phyloP scores from a whole-genome alignment of 2,329 filamentous ascomycete species.

The Fusarium sp. region DNA sequence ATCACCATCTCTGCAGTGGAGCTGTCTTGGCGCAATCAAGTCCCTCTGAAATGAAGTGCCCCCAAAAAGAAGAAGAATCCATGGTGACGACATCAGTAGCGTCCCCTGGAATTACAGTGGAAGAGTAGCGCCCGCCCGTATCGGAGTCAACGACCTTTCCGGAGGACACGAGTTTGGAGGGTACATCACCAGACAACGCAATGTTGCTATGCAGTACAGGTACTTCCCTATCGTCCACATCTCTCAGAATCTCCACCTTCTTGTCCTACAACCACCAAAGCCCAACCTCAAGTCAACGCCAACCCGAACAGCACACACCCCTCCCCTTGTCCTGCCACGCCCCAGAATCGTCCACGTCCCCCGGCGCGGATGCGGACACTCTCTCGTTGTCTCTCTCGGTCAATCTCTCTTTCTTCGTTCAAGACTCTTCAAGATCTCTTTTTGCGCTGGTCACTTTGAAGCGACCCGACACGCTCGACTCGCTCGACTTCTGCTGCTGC shows the following conservation, averaged over 20 bases:
- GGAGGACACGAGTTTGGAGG: slow-evolving; percentile 15
- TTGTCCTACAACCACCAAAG: slow-evolving; percentile 28
- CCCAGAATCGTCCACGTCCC: slow-evolving; percentile 42
- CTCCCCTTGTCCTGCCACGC: slow-evolving; percentile 40
- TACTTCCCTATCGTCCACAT: slow-evolving; percentile 13
- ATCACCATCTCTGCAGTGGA: slow-evolving; percentile 31
- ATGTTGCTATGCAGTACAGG: accelerated
- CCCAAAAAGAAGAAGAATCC: not conserved
- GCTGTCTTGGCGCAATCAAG: slow-evolving; percentile 12
- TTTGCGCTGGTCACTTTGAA: slow-evolving; percentile 40
- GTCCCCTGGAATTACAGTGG: slow-evolving; percentile 37
- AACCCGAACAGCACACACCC: slow-evolving; percentile 34
- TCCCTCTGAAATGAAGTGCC: slow-evolving; percentile 21
- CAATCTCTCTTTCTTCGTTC: slow-evolving; percentile 34
- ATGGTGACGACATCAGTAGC: slow-evolving; percentile 37
- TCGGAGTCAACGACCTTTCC: slow-evolving; percentile 31
- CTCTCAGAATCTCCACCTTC: slow-evolving; percentile 25
- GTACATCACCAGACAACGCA: not conserved
- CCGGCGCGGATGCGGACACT: slow-evolving; percentile 40
- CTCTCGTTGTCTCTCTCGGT: slow-evolving; percentile 31
- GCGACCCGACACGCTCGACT: slow-evolving; percentile 5
- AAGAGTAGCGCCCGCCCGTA: slow-evolving; percentile 11
- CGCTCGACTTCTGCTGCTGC: not conserved
- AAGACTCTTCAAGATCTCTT: slow-evolving; percentile 17
- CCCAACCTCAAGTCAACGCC: slow-evolving; percentile 30